These are phyloP conservation scores for Populus tremula DNA, from an alignment of 345 rosid genomes.

Conservation along the genomic window DNA sequence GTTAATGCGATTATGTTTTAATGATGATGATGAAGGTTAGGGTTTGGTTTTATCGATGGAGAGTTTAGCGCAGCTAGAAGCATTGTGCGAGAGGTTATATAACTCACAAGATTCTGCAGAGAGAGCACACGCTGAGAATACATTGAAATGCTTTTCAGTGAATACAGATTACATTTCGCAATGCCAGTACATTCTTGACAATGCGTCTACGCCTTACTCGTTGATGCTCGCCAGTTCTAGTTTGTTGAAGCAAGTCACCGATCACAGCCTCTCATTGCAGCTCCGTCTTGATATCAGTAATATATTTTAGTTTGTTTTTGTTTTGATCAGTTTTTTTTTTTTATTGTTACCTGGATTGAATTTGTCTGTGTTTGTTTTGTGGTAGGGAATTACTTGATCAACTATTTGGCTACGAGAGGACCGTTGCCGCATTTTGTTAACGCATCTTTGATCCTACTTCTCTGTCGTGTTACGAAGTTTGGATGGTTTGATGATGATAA, in stretches of 20 bases:
- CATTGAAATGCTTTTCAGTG: conserved; percentile 82
- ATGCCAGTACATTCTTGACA: conserved; percentile 96
- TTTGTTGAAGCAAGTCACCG: conserved; percentile 91
- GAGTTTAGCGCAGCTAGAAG: conserved; percentile 96
- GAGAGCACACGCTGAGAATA: conserved; percentile 87
- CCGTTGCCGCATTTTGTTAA: conserved; percentile 85
- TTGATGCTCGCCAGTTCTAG: conserved; percentile 99
- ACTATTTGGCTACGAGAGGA: conserved; percentile 89
- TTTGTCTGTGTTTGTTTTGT: neutral
- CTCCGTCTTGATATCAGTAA: conserved; percentile 95
- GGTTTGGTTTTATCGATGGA: conserved; percentile 50
- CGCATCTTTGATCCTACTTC: conserved; percentile 80
- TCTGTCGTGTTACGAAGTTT: conserved; percentile 91
- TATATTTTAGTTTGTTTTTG: conserved; percentile 9
- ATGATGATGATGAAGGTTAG: neutral
- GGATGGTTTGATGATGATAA: conserved; percentile 99
- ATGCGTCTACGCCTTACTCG: conserved; percentile 90
- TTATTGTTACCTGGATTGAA: conserved; percentile 4
- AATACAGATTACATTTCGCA: conserved; percentile 89
- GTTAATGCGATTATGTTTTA: neutral
- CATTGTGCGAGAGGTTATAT: conserved; percentile 89
- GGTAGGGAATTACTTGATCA: conserved; percentile 73
- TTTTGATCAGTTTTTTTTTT: neutral
- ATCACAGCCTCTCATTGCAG: conserved; percentile 75
- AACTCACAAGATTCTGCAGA: conserved; percentile 93